A percentile compares a stretch with the other conserved stretches of the same genome.
Conservation (phyloP, 164 flowering plant species). For the Paratinospora sagittata region DNA sequence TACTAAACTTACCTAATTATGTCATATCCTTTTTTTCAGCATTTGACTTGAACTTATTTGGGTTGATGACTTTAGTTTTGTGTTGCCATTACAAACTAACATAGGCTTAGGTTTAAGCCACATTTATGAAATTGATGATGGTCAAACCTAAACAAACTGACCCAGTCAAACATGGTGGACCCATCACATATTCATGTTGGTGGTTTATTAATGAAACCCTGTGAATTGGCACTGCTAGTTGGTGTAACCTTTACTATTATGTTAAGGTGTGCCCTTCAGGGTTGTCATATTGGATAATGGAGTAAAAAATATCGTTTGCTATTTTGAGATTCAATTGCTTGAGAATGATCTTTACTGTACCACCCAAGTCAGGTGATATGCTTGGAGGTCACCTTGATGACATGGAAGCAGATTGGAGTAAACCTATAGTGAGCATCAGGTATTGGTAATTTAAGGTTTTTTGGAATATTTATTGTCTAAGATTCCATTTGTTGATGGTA, state of each 20-base stretch:
- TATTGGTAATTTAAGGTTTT: slow-evolving; percentile 18
- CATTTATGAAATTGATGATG: neutral
- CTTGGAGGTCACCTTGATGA: slow-evolving; percentile 99
- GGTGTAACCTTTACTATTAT: neutral
- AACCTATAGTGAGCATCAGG: slow-evolving; percentile 99
- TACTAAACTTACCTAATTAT: neutral
- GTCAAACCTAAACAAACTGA: neutral
- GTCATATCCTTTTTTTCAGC: neutral
- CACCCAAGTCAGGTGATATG: slow-evolving; percentile 55
- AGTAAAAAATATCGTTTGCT: neutral
- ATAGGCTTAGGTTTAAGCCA: neutral
- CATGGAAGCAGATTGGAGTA: slow-evolving; percentile 98
- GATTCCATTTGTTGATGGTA: neutral
- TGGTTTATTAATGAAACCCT: too few species aligned
- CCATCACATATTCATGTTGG: too few species aligned
- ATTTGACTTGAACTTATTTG: neutral
- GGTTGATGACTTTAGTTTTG: neutral
- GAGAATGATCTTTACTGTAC: neutral
- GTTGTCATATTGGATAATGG: neutral
- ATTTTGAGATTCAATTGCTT: neutral
- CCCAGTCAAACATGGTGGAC: neutral
- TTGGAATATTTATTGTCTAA: neutral
- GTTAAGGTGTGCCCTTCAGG: neutral
- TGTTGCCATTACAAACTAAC: neutral
- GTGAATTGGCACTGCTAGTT: too few species aligned